A percentile compares a stretch with the other conserved stretches of the same genome.
These are phyloP conservation scores for Mallotus repandus DNA, from an alignment of 441 rosid species.

Conservation along the genomic window DNA sequence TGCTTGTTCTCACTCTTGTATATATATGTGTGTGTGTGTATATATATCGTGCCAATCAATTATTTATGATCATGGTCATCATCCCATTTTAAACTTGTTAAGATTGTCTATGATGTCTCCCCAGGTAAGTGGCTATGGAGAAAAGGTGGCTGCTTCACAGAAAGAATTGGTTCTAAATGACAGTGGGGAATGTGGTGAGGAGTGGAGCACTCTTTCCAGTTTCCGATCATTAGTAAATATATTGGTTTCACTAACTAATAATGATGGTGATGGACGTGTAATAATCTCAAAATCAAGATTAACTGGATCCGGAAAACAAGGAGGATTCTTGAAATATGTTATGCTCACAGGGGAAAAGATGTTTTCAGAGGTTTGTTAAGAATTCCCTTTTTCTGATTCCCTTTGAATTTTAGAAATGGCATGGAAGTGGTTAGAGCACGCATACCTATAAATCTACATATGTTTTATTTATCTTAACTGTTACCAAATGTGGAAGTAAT, in stretches of 20 bases:
- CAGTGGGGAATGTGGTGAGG: constrained; percentile 38
- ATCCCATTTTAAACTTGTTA: constrained; percentile 20
- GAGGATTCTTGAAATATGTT: constrained; percentile 73
- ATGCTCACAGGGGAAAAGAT: constrained; percentile 92
- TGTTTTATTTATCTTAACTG: background rate
- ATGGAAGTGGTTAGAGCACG: background rate
- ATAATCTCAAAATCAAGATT: constrained; percentile 66
- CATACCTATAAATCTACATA: too few relatives aligned
- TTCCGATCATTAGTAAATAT: constrained; percentile 72
- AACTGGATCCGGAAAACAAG: constrained; percentile 47
- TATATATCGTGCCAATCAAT: background rate
- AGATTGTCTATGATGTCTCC: constrained; percentile 3
- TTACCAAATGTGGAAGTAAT: background rate
- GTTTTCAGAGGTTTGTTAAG: constrained; percentile 73
- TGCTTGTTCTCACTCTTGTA: constrained; percentile 15
- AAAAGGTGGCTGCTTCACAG: constrained; percentile 49
- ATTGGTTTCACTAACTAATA: constrained; percentile 68
- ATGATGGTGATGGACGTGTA: constrained; percentile 85
- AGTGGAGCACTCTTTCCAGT: constrained; percentile 61
- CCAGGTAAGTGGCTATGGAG: constrained; percentile 86
- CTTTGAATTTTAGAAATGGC: background rate
- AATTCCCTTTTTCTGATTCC: constrained; percentile 14
- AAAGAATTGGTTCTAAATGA: constrained; percentile 37
- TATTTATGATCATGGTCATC: constrained; percentile 7
- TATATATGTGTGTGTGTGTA: too few relatives aligned